Evolutionary conservation across 345 rosid genomes (phyloP), one percentile per base, ranked within the genome.

Genomic region (Moricandia moricandioides): DNA sequence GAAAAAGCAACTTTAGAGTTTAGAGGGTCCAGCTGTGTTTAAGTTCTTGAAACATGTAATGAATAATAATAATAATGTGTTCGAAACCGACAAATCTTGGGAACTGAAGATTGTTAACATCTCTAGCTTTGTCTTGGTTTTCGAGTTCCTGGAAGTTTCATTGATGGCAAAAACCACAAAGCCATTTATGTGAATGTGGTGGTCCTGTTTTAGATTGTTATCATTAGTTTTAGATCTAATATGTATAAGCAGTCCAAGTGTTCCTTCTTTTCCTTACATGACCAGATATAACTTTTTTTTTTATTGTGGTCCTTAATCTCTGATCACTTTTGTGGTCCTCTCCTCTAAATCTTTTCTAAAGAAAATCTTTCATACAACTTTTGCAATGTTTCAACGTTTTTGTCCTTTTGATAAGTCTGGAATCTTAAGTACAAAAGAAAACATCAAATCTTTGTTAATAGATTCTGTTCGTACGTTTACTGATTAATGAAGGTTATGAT

Each of bases 121-220:
- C 17, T 74, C 27, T 13, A 26, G 30, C 45, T 61, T 16, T 40
- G 73, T 79, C 82, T 76, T 77, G 81, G 71, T 33, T 67, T 51
- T 59, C 67, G 62, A 70, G 62, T 78, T 77, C 24, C 73, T 57
- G 57, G 30, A 58, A 59, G 58, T 83, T 61, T 78, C 70, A 62
- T 66, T 72, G 66, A 76, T 75, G 80, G 79, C 77, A 78, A 74
- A 79, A 70, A 79, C 62, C 60, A 73, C 71, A 62, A 73, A 73
- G 43, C 79, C 79, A 74, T 79, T 63, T 74, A 75, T 64, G 71
- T 78, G 45, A 59, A 71, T 47, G 34, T 77, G 76, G 76, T 78
- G 81, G 81, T 78, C 81, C 81, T 78, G 24, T 77, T 65, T 3
- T 56, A 63, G 56, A 35, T 71, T 71, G 66, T 70, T 77, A 56